These are phyloP conservation scores for Thelonectria rubi DNA, from an alignment of 2,329 filamentous ascomycete genomes.

Conservation along the genomic window DNA sequence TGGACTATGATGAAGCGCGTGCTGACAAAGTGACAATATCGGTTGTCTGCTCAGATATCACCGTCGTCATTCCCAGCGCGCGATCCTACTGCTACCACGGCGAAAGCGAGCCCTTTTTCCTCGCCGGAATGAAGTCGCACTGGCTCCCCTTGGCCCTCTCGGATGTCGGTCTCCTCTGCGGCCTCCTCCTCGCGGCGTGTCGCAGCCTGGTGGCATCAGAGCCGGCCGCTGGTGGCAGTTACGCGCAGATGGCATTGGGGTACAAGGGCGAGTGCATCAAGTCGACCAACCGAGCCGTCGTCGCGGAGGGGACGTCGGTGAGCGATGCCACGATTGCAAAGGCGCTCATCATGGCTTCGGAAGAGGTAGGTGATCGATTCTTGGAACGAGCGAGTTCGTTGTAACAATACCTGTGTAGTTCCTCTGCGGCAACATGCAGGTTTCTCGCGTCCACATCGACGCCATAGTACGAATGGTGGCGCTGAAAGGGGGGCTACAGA, in stretches of 20 bases:
- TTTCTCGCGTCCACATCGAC: conserved; percentile 2
- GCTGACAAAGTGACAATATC: no score
- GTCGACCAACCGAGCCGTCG: conserved; percentile 1
- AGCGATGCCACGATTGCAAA: conserved; percentile 7
- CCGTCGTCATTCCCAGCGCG: background rate
- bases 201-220: background rate
- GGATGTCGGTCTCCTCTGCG: conserved; percentile 5
- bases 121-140: conserved; percentile 1
- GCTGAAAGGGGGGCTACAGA: background rate
- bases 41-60: background rate
- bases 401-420: background rate
- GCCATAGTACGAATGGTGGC: conserved; percentile 2
- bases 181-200: conserved; percentile 3
- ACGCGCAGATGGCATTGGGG: background rate
- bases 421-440: background rate
- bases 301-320: conserved; percentile 1
- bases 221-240: background rate
- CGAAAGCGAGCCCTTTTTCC: background rate
- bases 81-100: background rate
- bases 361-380: background rate
- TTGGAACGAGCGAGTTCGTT: background rate
- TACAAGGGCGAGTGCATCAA: conserved; percentile 5
- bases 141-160: conserved; percentile 3
- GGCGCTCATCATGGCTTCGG: conserved; percentile 1
- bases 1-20: background rate